Percentiles rank a stretch among this genome's conserved stretches.
Evolutionary conservation across 2,329 filamentous ascomycete genomes (phyloP).

Genomic region (Pseudopithomyces maydicus): DNA sequence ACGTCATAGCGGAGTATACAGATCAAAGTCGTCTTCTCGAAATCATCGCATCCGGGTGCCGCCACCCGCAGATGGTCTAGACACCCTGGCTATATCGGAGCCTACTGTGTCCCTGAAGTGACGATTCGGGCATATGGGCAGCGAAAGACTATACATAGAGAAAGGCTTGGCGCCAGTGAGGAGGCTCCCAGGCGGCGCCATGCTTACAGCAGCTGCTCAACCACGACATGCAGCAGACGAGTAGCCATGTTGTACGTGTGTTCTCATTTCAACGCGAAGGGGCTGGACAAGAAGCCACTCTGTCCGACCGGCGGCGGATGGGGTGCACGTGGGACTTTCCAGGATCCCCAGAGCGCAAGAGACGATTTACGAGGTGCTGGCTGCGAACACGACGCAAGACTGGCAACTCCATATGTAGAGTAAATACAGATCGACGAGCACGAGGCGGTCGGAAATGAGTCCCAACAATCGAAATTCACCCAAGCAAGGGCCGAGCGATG

Average conservation of each 20-base stretch:
- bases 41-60: background rate
- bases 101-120: background rate
- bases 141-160: background rate
- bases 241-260: background rate
- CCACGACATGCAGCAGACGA: background rate
- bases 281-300: background rate
- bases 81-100: background rate
- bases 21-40: background rate
- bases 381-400: too few species aligned
- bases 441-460: background rate
- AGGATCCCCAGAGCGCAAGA: background rate
- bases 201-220: constrained; percentile 2
- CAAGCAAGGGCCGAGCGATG: constrained; percentile 10
- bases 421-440: too few species aligned
- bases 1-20: constrained; percentile 37
- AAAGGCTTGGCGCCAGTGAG: constrained; percentile 4
- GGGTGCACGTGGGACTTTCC: background rate
- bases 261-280: background rate
- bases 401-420: background rate
- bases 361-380: too few species aligned
- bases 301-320: background rate
- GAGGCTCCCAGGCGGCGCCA: background rate
- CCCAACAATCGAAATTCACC: background rate
- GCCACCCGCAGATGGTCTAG: background rate
- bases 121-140: background rate